Conservation (phyloP, 768 basidiomycete species). For the Kondoa malvinella region DNA sequence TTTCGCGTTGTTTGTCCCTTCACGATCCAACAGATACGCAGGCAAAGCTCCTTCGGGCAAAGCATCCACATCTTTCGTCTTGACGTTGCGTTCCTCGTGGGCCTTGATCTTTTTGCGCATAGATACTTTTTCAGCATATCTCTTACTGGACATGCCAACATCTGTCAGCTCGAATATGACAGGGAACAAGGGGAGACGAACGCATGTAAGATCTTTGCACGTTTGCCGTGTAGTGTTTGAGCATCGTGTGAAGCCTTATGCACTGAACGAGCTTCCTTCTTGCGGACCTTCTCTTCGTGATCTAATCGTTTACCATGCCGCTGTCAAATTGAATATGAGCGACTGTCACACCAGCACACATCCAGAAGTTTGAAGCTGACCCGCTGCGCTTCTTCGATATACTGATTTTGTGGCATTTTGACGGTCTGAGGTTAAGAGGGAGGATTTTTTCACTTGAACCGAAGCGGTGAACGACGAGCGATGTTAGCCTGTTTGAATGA, state of each 20-base stretch:
- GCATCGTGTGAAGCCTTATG: slow-evolving; percentile 56
- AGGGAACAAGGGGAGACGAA: background rate
- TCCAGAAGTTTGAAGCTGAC: slow-evolving; percentile 41
- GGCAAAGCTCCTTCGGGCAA: slow-evolving; percentile 82
- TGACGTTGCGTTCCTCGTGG: slow-evolving; percentile 96
- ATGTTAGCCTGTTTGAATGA: too few species aligned
- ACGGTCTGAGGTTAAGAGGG: background rate
- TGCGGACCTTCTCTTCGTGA: slow-evolving; percentile 77
- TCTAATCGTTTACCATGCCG: slow-evolving; percentile 90
- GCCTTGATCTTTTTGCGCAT: slow-evolving; percentile 99
- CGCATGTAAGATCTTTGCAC: slow-evolving; percentile 93
- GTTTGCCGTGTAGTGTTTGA: slow-evolving; percentile 87
- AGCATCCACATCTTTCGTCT: slow-evolving; percentile 63
- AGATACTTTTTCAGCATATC: slow-evolving; percentile 93
- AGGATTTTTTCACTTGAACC: background rate
- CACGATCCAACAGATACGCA: slow-evolving; percentile 86
- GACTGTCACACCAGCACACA: background rate
- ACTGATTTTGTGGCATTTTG: slow-evolving; percentile 60
- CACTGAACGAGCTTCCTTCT: slow-evolving; percentile 34
- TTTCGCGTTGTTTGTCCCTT: slow-evolving; percentile 96
- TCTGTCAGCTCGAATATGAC: background rate
- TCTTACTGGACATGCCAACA: slow-evolving; percentile 36
- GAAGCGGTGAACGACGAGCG: too few species aligned
- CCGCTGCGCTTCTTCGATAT: slow-evolving; percentile 73
- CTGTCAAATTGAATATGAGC: slow-evolving; percentile 21